phyloP scores from a whole-genome alignment of 306 rosid species.

The Lupinus albus region DNA sequence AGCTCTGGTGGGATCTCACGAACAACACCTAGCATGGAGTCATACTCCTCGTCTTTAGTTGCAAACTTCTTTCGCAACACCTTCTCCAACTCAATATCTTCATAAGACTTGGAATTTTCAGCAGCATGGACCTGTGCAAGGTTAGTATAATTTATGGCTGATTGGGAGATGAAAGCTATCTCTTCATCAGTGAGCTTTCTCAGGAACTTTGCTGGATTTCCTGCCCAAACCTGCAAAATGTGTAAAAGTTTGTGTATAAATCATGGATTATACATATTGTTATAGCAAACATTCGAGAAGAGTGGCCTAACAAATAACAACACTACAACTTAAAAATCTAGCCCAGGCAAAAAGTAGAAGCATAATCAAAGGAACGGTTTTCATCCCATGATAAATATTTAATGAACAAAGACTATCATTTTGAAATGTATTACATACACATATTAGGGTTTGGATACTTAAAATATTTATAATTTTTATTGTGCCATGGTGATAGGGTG shows the following conservation, averaged over 20 bases:
- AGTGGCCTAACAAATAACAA: neutral
- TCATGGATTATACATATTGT: neutral
- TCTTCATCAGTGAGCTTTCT: constrained; percentile 92
- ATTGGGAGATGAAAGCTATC: constrained; percentile 78
- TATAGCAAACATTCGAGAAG: constrained; percentile 22
- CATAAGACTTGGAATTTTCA: constrained; percentile 75
- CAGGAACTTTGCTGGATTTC: constrained; percentile 91
- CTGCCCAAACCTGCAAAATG: constrained; percentile 85
- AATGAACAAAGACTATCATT: neutral
- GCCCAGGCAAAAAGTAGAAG: constrained; percentile 7
- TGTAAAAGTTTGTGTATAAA: constrained; percentile 30
- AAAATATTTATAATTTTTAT: too few relatives aligned
- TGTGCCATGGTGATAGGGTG: too few relatives aligned
- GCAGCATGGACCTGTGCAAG: constrained; percentile 97
- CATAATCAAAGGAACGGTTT: constrained; percentile 19
- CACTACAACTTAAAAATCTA: neutral
- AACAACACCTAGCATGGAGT: constrained; percentile 80
- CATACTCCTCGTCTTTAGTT: constrained; percentile 76
- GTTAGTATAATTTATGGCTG: constrained; percentile 76
- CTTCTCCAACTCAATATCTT: constrained; percentile 86
- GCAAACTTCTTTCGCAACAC: constrained; percentile 88
- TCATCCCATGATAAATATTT: constrained; percentile 15
- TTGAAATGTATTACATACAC: neutral
- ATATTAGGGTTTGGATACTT: neutral
- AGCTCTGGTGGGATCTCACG: constrained; percentile 85